Percentiles rank a stretch among this genome's conserved stretches.
Conservation (phyloP, 1,284 basidiomycete species). For the Naganishia sp. region DNA sequence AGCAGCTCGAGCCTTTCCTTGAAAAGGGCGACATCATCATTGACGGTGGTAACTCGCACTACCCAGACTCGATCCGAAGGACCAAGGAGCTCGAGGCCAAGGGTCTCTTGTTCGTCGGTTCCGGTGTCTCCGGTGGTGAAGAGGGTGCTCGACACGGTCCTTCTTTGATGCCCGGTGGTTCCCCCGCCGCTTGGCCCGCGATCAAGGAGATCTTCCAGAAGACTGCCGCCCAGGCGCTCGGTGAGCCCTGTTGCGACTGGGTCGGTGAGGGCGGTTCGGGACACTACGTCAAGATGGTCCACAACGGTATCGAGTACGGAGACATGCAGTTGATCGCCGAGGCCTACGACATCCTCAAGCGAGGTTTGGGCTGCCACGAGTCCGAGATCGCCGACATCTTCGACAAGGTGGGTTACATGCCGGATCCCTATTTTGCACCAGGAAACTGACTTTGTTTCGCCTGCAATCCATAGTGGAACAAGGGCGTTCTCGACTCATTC, state of each 20-base stretch:
- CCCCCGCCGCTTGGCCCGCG: conserved; percentile 85
- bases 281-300: conserved; percentile 73
- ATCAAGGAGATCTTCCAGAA: conserved; percentile 99
- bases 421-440: not conserved
- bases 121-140: conserved; percentile 99
- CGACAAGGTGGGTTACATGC: conserved; percentile 55
- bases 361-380: conserved; percentile 82
- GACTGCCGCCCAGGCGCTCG: conserved; percentile 90
- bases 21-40: conserved; percentile 88
- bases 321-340: conserved; percentile 99
- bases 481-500: conserved; percentile 98
- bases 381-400: conserved; percentile 89
- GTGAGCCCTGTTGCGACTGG: conserved; percentile 99
- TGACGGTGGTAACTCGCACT: conserved; percentile 99
- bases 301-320: conserved; percentile 92
- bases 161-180: conserved; percentile 99
- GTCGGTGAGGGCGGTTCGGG: conserved; percentile 94
- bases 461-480: conserved; percentile 72
- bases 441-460: conserved; percentile 41
- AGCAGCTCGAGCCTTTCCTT: conserved; percentile 60
- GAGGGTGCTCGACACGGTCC: conserved; percentile 97
- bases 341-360: conserved; percentile 97
- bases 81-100: conserved; percentile 89
- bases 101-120: conserved; percentile 95
- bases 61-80: conserved; percentile 96